These are phyloP conservation scores for Benincasa hispida DNA, from an alignment of 306 rosid genomes.

Conservation along the genomic window DNA sequence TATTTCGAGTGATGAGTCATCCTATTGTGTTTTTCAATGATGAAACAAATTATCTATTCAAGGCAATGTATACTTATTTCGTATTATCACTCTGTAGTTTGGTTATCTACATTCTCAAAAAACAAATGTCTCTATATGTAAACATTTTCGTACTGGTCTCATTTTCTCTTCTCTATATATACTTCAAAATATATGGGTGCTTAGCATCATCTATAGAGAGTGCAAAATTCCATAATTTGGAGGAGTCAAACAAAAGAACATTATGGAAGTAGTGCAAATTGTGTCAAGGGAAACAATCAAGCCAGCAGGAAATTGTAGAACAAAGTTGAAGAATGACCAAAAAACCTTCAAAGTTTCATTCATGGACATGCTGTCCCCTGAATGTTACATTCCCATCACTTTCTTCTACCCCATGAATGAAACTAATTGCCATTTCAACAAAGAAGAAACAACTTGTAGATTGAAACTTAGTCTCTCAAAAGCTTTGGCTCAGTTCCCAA, in stretches of 20 bases:
- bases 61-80: no score
- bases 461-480: slow-evolving; percentile 36
- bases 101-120: no score
- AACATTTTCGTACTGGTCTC: no score
- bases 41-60: no score
- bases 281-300: slow-evolving; percentile 20
- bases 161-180: not conserved
- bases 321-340: slow-evolving; percentile 10
- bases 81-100: no score
- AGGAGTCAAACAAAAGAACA: not conserved
- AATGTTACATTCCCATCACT: slow-evolving; percentile 19
- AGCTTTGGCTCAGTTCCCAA: slow-evolving; percentile 23
- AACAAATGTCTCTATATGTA: no score
- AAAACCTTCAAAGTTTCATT: slow-evolving; percentile 30
- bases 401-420: slow-evolving; percentile 19
- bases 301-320: slow-evolving; percentile 26
- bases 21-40: no score
- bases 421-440: not conserved
- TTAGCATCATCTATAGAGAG: not conserved
- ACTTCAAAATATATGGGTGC: not conserved
- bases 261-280: slow-evolving; percentile 6
- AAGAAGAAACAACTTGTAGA: not conserved
- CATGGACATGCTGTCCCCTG: slow-evolving; percentile 39
- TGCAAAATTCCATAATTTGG: not conserved
- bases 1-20: no score